Percentiles rank a stretch among this genome's conserved stretches.
phyloP scores from a whole-genome alignment of 768 basidiomycete genomes.

The Pleurotus ostreatus region DNA sequence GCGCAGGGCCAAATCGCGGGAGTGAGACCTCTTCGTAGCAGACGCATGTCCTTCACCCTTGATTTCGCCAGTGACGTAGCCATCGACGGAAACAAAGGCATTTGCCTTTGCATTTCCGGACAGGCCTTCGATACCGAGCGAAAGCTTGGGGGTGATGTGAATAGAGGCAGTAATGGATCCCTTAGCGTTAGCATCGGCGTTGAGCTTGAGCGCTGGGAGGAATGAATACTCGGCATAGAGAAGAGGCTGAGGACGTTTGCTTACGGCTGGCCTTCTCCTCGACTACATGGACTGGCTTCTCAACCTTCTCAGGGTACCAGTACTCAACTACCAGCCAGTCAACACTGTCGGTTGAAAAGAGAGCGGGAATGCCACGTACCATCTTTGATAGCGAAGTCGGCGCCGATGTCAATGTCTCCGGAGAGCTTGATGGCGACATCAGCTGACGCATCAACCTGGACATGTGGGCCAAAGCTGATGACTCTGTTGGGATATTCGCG shows the following conservation, averaged over 20 bases:
- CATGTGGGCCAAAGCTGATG: not conserved
- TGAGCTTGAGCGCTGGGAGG: not conserved
- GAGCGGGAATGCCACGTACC: not conserved
- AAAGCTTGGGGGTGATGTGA: not conserved
- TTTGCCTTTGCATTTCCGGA: not conserved
- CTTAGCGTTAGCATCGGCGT: slow-evolving; percentile 1
- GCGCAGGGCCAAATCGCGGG: not conserved
- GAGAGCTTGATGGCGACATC: not conserved
- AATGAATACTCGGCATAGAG: not conserved
- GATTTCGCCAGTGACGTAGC: not conserved
- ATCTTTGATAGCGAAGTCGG: not conserved
- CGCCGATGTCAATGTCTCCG: slow-evolving; percentile 3
- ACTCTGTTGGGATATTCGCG: not conserved
- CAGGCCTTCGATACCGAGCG: not conserved
- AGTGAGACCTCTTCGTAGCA: not conserved
- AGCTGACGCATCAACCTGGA: not conserved
- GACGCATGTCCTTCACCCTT: not conserved
- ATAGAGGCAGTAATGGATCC: not conserved
- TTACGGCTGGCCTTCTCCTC: not conserved
- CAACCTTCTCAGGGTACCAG: slow-evolving; percentile 2
- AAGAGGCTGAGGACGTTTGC: not conserved
- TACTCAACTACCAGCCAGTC: not conserved
- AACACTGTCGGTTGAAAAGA: not conserved
- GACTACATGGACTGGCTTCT: not conserved
- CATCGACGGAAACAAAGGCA: not conserved